Base-by-base conservation (phyloP, 2,329 filamentous ascomycete species). In the Apiospora arundinis region DNA sequence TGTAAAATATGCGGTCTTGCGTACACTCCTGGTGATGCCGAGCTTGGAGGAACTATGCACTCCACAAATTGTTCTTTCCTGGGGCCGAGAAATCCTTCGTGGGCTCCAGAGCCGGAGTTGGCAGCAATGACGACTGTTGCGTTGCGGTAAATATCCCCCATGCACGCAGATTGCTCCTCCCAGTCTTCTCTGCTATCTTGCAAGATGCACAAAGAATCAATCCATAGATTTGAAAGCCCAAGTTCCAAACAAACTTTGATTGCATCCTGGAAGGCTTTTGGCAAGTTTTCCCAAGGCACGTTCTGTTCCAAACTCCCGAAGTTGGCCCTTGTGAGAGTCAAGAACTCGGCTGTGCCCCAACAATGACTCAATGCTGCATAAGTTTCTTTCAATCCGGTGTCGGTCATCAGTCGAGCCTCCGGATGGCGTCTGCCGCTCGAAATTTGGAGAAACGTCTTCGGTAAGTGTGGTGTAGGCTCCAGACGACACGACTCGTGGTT, bases 141-240 rank as follows among this genome's bases (percentile, higher is more conserved):
- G 56, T 72, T 70, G 14, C 28, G 67, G 40, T 72, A 72, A 18
- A 69, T 23, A 18, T 37, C 25, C 9, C 40, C 71, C 69, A 72
- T 70, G 11, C 46, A 63, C 14, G 63, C 40, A 1, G 71, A 63
- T 65, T 72, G 37, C 1, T 16, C n/a, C 37, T 70, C 45, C 70
- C 70, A 71, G 46, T 73, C 72, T 12, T 69, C 16, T 16, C 2
- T 8, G 23, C 21, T 56, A 45, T 73, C 68, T 40, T 73, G 70
- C 12, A 73, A 52, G 32, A 73, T 73, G 32, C 72, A 73, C 16
- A 73, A 40, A 6, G 72, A 71, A 28, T 73, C 72, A 9, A 73
- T 70, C 70, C 72, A 73, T 16, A 73, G 28, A 16, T 66, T 71
- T 1, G 40, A 40, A 4, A 46, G 46, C 1, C 70, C 72, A 1